A percentile compares a stretch with the other conserved stretches of the same genome.
Conservation (phyloP, 2,329 filamentous ascomycete genomes). For the Xylariomycetidae sp. region DNA sequence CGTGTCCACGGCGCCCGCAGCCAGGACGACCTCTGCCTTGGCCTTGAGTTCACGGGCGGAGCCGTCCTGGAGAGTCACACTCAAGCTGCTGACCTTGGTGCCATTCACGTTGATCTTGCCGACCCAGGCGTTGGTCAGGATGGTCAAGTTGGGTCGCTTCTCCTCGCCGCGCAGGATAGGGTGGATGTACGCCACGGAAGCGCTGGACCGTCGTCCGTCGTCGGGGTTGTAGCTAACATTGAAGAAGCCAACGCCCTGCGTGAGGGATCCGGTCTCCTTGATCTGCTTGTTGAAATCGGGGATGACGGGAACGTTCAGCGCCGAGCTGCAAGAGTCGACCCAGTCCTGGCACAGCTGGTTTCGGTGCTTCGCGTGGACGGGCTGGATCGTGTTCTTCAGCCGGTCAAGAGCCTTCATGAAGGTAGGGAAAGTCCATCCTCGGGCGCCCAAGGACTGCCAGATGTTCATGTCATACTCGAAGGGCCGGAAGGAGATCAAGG, state of each 20-base stretch:
- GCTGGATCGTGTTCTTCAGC: slow-evolving; percentile 84
- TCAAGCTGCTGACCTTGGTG: slow-evolving; percentile 66
- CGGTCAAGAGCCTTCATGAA: slow-evolving; percentile 79
- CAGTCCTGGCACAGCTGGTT: slow-evolving; percentile 92
- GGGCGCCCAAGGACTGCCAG: slow-evolving; percentile 77
- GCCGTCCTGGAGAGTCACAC: slow-evolving; percentile 54
- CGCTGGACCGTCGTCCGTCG: slow-evolving; percentile 75
- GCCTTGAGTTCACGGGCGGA: slow-evolving; percentile 51
- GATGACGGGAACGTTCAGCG: slow-evolving; percentile 74
- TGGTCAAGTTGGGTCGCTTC: slow-evolving; percentile 73
- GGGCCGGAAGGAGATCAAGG: slow-evolving; percentile 84
- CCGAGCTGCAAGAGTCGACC: slow-evolving; percentile 72
- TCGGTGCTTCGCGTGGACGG: slow-evolving; percentile 75
- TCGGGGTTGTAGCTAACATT: slow-evolving; percentile 89
- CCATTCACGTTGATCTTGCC: slow-evolving; percentile 69
- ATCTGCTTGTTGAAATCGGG: slow-evolving; percentile 86
- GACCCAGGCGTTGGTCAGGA: slow-evolving; percentile 85
- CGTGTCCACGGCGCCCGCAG: slow-evolving; percentile 75
- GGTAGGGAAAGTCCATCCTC: slow-evolving; percentile 80
- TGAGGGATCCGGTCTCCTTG: slow-evolving; percentile 62
- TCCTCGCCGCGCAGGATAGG: slow-evolving; percentile 81
- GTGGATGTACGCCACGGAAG: slow-evolving; percentile 88
- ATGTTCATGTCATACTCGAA: slow-evolving; percentile 83
- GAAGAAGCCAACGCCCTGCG: slow-evolving; percentile 81
- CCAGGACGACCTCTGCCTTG: slow-evolving; percentile 71